Percentiles rank a stretch among this genome's conserved stretches.
phyloP scores from a whole-genome alignment of 352 stramenopile genomes.

The Globisporangium nagaii region DNA sequence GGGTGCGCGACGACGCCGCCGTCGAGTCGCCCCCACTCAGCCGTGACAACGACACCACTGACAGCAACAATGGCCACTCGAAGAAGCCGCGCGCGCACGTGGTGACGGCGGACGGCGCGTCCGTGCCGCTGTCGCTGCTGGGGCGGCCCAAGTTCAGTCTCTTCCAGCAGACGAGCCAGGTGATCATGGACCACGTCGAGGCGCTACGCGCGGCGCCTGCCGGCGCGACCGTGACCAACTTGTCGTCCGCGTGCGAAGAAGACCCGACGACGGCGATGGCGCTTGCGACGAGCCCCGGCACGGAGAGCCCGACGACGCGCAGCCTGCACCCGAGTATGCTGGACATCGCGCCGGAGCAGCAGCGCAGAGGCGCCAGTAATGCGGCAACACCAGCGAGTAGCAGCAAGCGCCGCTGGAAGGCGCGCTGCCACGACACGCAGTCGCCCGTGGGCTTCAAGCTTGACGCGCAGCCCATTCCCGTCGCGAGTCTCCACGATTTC shows the following conservation, averaged over 20 bases:
- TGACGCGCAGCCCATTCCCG: constrained; percentile 42
- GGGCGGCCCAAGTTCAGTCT: constrained; percentile 86
- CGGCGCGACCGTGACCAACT: background rate
- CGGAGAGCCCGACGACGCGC: constrained; percentile 43
- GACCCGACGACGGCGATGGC: background rate
- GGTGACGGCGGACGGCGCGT: constrained; percentile 5
- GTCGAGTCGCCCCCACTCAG: constrained; percentile 1
- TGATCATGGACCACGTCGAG: constrained; percentile 64
- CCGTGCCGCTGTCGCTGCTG: constrained; percentile 49
- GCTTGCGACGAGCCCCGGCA: no score
- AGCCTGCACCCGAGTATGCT: constrained; percentile 65
- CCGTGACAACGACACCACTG: background rate
- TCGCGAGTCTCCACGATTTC: constrained; percentile 57
- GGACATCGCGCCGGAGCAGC: constrained; percentile 29
- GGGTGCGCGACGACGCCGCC: constrained; percentile 37
- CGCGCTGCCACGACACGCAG: constrained; percentile 50
- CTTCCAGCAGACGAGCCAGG: constrained; percentile 74
- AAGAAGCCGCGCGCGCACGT: constrained; percentile 6
- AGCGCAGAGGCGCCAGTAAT: background rate
- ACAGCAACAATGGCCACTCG: background rate
- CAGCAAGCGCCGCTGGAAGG: constrained; percentile 44
- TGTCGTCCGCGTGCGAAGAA: constrained; percentile 4
- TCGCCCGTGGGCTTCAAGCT: constrained; percentile 78
- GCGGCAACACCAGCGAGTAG: background rate
- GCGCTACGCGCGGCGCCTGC: constrained; percentile 19